Evolutionary conservation across 2,329 filamentous ascomycete genomes (phyloP).

Genomic region (Cladosporium sp.): DNA sequence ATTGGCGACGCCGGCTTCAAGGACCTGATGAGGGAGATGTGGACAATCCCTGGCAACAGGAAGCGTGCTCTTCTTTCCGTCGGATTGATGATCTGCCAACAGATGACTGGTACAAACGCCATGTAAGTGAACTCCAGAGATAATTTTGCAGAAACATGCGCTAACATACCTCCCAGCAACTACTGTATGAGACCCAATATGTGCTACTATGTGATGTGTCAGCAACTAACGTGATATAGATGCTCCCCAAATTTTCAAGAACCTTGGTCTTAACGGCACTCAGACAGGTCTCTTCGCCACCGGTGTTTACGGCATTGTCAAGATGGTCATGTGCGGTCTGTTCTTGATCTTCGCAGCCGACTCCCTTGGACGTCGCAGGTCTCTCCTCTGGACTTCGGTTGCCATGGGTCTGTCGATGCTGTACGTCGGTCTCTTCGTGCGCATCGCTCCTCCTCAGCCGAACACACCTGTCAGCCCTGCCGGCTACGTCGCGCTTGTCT

Average conservation of each 20-base stretch:
- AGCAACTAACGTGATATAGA: conserved; percentile 20
- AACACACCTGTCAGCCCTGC: conserved; percentile 62
- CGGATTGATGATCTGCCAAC: conserved; percentile 67
- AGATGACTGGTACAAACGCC: conserved; percentile 68
- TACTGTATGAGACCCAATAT: conserved; percentile 48
- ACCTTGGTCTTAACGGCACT: conserved; percentile 62
- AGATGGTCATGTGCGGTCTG: conserved; percentile 63
- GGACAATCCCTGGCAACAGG: conserved; percentile 64
- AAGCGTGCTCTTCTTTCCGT: conserved; percentile 67
- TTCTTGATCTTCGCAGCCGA: conserved; percentile 77
- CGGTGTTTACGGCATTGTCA: conserved; percentile 72
- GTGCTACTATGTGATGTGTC: not conserved
- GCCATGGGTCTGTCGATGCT: conserved; percentile 63
- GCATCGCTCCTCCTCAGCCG: conserved; percentile 59
- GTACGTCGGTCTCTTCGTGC: conserved; percentile 71
- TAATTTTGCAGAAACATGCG: not conserved
- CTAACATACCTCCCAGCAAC: conserved; percentile 47
- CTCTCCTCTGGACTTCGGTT: conserved; percentile 49
- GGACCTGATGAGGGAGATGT: conserved; percentile 69
- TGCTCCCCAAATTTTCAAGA: conserved; percentile 65
- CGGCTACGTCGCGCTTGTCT: conserved; percentile 70
- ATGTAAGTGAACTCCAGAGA: conserved; percentile 20
- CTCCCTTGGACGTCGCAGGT: conserved; percentile 67
- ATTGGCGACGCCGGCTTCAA: conserved; percentile 61
- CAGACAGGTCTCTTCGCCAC: conserved; percentile 68